Evolutionary conservation across 2,329 filamentous ascomycete genomes (phyloP), one percentile per base, ranked within the genome.

Genomic region (Clonostachys rhizophaga): DNA sequence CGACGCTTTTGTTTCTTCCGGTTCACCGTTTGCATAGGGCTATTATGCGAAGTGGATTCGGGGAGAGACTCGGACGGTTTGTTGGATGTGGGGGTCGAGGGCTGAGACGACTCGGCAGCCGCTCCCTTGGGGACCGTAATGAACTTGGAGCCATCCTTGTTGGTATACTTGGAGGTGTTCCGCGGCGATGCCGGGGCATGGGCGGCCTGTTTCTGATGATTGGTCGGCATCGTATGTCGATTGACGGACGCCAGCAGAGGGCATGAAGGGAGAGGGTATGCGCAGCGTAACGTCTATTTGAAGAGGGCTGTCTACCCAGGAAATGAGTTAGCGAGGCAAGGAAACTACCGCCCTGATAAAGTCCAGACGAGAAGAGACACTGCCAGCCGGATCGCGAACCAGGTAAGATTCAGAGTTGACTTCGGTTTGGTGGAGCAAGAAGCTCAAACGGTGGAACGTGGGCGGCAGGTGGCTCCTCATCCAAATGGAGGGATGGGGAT

Each of bases 1-100:
- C 91, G 82, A 56, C 91, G 83, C 76, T 96, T 96, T 67, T 94
- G 88, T 75, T 96, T 97, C 76, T 96, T 96, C 62, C 89, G 84
- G 69, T 96, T 96, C 45, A 91, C 86, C 9, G 75, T 61, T 41
- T 72, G 73, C 41, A 73, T 69, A 12, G 43, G 11, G 50, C 67
- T 60, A 50, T 49, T 45, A 42, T 55, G 49, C 50, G 49, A 50
- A 49, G 61, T 56, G 55, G 39, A 52, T 55, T 52, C 56, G 54
- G 50, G 55, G 60, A 50, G 58, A 58, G 48, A 61, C 57, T 54
- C 58, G 54, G 54, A 65, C 60, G 54, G 63, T 60, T 58, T 66
- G 41, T 72, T 61, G 20, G 68, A 60, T 42, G 71, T 75, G 47
- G 78, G 77, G 30, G 66, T 69, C 36, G 78, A 76, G 46, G 76